Base-by-base conservation (phyloP, 108 stramenopile genomes). In the Cyclostephanos tholiformis region DNA sequence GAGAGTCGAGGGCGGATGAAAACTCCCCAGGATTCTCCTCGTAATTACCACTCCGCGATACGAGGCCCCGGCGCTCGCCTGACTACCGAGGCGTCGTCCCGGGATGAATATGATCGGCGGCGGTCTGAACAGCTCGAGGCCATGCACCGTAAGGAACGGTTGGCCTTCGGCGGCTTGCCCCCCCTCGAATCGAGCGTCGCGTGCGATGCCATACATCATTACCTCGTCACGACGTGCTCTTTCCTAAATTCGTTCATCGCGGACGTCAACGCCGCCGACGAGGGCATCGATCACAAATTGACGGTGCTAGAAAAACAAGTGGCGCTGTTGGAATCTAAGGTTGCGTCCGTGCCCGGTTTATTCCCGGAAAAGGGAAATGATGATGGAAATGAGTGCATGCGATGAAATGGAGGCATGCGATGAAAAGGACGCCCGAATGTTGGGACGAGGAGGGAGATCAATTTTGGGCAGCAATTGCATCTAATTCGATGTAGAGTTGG, bases 231-330 rank as follows among this genome's bases (percentile, higher is more conserved):
- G 16, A 75, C 81, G 1, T 77, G 71, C 29, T 36, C 35, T 20
- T 82, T 77, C 57, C 52, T 82, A 2, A 82, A 82, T 67, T 71
- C 81, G 16, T 82, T 60, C 38, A 52, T 77, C 60, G 81, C 76
- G 2, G 76, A 77, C 61, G 81, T 63, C 36, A 77, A 75, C 77
- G 57, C 71, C 7, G 36, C 76, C 13, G 53, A 73, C 56, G 76
- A 77, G 63, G 76, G 76, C 11, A 67, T 51, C 20, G 30, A 38
- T 23, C 74, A 74, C 25, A 73, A 77, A 43, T 67, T 82, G 65
- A 30, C 49, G 25, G 71, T 67, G 9, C 61, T 77, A 39, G 81
- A 82, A 43, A 66, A 61, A 10, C 81, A 82, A 55, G 73, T 82
- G 81, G 50, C 56, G 1, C 22, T 82, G 35, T 62, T 82, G 52